Evolutionary conservation across 192 early-diverging fungal species (phyloP).

Genomic region (Umbelopsis isabellina): DNA sequence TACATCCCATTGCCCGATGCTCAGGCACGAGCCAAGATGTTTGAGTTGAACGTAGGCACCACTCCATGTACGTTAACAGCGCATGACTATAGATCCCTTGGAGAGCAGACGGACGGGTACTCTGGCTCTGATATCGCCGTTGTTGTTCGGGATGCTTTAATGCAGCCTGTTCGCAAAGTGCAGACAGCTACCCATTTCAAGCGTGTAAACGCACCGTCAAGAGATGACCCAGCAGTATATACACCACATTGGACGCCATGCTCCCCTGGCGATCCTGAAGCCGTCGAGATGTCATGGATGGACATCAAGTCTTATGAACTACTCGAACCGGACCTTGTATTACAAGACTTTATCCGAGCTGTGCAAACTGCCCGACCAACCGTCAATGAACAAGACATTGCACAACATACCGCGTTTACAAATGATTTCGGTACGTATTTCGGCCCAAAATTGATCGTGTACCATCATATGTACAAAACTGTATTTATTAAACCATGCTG

Average conservation of each 20-base stretch:
- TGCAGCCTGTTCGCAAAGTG: conserved; percentile 97
- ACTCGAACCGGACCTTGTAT: conserved; percentile 87
- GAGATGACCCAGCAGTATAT: conserved; percentile 52
- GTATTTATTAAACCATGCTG: background rate
- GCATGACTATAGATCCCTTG: conserved; percentile 77
- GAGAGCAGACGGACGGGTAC: conserved; percentile 85
- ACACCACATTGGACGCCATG: conserved; percentile 84
- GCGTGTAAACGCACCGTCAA: conserved; percentile 64
- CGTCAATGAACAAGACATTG: conserved; percentile 83
- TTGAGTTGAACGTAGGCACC: conserved; percentile 89
- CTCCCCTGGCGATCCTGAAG: conserved; percentile 89
- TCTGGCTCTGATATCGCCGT: conserved; percentile 97
- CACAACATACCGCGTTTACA: conserved; percentile 89
- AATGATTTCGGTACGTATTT: conserved; percentile 66
- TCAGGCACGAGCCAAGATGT: conserved; percentile 87
- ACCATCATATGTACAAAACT: no score
- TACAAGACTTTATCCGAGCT: conserved; percentile 85
- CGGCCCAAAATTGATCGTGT: no score
- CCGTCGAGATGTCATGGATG: conserved; percentile 88
- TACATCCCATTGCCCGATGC: conserved; percentile 96
- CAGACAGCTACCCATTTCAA: conserved; percentile 94
- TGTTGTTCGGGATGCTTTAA: conserved; percentile 93
- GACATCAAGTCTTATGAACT: conserved; percentile 83
- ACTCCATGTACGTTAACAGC: conserved; percentile 81
- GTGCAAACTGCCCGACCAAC: conserved; percentile 76